phyloP scores from a whole-genome alignment of 179 eudicot species.

The Beta macrorhiza region DNA sequence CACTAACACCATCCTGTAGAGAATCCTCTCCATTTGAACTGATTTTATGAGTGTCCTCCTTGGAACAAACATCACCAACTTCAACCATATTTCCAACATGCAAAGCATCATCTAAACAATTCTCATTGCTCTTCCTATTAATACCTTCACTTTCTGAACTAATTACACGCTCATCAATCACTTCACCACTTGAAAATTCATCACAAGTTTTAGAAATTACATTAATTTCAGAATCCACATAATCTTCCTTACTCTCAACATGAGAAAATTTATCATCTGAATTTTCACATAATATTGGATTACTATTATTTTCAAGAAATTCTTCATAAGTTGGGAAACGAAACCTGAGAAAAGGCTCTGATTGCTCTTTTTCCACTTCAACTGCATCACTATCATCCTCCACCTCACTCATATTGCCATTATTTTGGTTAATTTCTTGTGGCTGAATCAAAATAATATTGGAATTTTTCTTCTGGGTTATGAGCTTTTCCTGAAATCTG shows the following conservation, averaged over 20 bases:
- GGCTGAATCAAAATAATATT: slow-evolving; percentile 7
- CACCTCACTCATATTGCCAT: slow-evolving; percentile 1
- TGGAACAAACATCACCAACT: neutral
- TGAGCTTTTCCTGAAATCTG: slow-evolving; percentile 31
- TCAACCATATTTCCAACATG: slow-evolving; percentile 3
- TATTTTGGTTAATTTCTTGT: neutral
- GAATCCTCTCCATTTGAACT: neutral
- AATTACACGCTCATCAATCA: neutral
- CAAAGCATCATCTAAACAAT: neutral
- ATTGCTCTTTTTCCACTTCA: slow-evolving; percentile 25
- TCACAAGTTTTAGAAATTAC: neutral
- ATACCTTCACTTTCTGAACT: neutral
- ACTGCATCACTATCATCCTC: neutral
- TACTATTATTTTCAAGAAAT: slow-evolving; percentile 35
- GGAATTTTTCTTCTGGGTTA: slow-evolving; percentile 10
- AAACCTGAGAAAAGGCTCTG: slow-evolving; percentile 48
- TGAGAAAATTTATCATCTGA: slow-evolving; percentile 19
- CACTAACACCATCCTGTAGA: neutral
- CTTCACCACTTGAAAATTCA: neutral
- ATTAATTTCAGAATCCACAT: neutral
- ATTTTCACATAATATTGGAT: slow-evolving; percentile 4
- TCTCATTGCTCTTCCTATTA: neutral
- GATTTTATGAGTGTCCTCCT: no score
- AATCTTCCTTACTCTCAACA: slow-evolving; percentile 8
- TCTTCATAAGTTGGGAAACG: slow-evolving; percentile 75